Percentiles rank a stretch among this genome's conserved stretches.
phyloP scores from a whole-genome alignment of 23 red algal genomes.

The Gracilariopsis chorda region DNA sequence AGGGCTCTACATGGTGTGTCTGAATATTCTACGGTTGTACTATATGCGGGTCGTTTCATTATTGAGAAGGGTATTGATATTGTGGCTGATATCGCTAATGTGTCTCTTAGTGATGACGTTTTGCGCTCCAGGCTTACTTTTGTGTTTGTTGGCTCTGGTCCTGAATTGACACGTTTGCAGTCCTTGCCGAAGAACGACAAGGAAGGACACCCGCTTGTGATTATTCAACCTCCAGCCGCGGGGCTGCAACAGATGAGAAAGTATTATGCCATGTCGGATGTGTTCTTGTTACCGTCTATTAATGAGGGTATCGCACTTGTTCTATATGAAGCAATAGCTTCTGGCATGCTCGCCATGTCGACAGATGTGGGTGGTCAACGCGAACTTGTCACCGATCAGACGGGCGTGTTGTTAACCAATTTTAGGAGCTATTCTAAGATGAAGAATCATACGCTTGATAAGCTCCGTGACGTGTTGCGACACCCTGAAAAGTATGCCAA shows the following conservation, averaged over 20 bases:
- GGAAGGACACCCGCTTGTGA: neutral
- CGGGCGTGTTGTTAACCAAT: slow-evolving; percentile 46
- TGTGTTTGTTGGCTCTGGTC: slow-evolving; percentile 52
- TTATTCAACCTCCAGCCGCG: slow-evolving; percentile 24
- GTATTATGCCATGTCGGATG: slow-evolving; percentile 59
- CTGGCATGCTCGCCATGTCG: slow-evolving; percentile 37
- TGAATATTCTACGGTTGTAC: slow-evolving; percentile 27
- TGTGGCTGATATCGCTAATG: slow-evolving; percentile 14
- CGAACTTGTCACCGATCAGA: slow-evolving; percentile 36
- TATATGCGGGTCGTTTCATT: slow-evolving; percentile 56
- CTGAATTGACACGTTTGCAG: neutral
- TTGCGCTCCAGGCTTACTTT: neutral
- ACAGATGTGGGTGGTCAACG: slow-evolving; percentile 53
- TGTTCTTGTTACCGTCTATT: slow-evolving; percentile 54
- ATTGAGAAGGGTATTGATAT: slow-evolving; percentile 65
- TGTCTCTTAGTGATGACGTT: neutral
- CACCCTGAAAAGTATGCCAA: neutral
- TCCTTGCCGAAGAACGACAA: neutral
- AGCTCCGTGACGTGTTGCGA: slow-evolving; percentile 5
- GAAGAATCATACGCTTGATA: slow-evolving; percentile 36
- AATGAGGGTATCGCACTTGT: slow-evolving; percentile 63
- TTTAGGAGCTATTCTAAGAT: slow-evolving; percentile 24
- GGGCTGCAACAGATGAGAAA: slow-evolving; percentile 44
- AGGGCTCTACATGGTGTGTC: slow-evolving; percentile 8
- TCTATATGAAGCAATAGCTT: slow-evolving; percentile 53